Evolutionary conservation across 139 green algal species (phyloP).

Genomic region (Picochlorum sp.): DNA sequence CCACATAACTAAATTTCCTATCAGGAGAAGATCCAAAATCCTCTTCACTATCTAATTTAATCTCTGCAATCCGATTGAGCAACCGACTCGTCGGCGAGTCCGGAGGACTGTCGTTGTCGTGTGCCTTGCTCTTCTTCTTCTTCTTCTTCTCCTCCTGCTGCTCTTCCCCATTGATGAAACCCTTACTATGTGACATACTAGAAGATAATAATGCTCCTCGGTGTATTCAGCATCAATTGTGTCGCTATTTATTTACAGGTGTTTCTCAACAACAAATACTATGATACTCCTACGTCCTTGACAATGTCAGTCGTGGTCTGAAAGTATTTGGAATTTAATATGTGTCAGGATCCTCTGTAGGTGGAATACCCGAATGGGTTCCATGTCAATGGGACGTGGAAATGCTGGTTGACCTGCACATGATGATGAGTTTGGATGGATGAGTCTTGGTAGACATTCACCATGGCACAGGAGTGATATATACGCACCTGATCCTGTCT

Average conservation of each 20-base stretch:
- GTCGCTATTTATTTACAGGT: no score
- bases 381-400: constrained; percentile 91
- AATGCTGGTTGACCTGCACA: constrained; percentile 61
- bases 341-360: constrained; percentile 63
- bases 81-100: constrained; percentile 16
- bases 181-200: no score
- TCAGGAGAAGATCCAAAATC: neutral
- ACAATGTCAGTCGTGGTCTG: no score
- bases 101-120: constrained; percentile 14
- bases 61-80: constrained; percentile 13
- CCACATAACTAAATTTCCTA: constrained; percentile 23
- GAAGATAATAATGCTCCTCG: no score
- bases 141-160: neutral
- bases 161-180: neutral
- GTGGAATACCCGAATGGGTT: constrained; percentile 89
- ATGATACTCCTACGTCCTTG: no score
- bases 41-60: constrained; percentile 3
- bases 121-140: neutral
- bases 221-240: no score
- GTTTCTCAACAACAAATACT: no score
- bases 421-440: neutral
- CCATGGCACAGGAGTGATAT: neutral
- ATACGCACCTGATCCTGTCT: constrained; percentile 30
- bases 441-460: neutral
- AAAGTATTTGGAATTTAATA: neutral